Percentiles rank a stretch among this genome's conserved stretches.
phyloP scores from a whole-genome alignment of 202 grass and related monocot species.

The Thinopyrum obtusiflorum region DNA sequence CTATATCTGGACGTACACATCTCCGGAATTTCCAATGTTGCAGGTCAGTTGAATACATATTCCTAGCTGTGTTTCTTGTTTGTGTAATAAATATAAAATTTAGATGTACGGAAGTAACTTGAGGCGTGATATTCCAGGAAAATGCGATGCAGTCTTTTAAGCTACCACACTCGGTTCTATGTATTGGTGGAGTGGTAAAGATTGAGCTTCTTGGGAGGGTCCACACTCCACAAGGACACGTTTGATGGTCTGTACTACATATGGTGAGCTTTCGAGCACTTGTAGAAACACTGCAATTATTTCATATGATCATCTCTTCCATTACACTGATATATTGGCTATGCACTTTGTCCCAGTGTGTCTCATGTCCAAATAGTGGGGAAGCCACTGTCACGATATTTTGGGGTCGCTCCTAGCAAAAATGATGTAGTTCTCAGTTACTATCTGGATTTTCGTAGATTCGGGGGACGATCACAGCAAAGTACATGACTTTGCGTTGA shows the following conservation, averaged over 20 bases:
- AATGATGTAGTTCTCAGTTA: slow-evolving; percentile 43
- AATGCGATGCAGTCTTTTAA: slow-evolving; percentile 71
- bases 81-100: background rate
- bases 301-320: background rate
- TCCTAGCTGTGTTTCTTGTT: background rate
- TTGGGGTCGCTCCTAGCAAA: slow-evolving; percentile 22
- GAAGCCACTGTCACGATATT: slow-evolving; percentile 22
- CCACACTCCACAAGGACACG: slow-evolving; percentile 60
- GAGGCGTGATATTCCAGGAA: slow-evolving; percentile 35
- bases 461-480: background rate
- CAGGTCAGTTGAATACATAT: slow-evolving; percentile 38
- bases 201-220: slow-evolving; percentile 66
- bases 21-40: slow-evolving; percentile 58
- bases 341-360: slow-evolving; percentile 26
- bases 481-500: slow-evolving; percentile 17
- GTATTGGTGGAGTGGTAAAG: slow-evolving; percentile 74
- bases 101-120: background rate
- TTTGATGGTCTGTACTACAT: slow-evolving; percentile 61
- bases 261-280: slow-evolving; percentile 44
- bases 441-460: slow-evolving; percentile 13
- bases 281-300: background rate
- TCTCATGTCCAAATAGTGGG: slow-evolving; percentile 56
- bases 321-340: background rate
- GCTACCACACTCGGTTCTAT: slow-evolving; percentile 56
- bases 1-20: slow-evolving; percentile 66